These are phyloP conservation scores for Plasmodium sp. DNA, from an alignment of 169 alveolate species.

Conservation along the genomic window DNA sequence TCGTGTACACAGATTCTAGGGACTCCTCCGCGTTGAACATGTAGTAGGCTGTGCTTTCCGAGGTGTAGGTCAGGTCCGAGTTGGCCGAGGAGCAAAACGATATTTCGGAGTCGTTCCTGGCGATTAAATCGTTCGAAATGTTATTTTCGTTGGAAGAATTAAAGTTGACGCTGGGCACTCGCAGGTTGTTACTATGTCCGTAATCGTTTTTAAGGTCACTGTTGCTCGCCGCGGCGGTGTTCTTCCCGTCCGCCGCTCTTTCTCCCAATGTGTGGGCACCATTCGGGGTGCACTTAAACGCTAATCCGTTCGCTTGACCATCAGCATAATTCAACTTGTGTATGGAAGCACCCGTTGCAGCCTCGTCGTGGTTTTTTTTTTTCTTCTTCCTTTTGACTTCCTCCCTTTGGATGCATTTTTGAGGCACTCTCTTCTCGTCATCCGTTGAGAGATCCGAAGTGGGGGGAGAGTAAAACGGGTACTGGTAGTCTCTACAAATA, in stretches of 20 bases:
- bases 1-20: slow-evolving; percentile 28
- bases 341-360: background rate
- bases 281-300: background rate
- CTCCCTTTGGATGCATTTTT: background rate
- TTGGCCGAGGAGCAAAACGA: slow-evolving; percentile 67
- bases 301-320: background rate
- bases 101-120: slow-evolving; percentile 31
- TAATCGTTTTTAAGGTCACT: background rate
- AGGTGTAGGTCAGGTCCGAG: slow-evolving; percentile 47
- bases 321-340: background rate
- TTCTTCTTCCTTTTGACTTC: slow-evolving; percentile 11
- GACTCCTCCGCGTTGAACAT: slow-evolving; percentile 33
- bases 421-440: slow-evolving; percentile 2
- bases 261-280: background rate
- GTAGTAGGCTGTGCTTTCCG: slow-evolving; percentile 62
- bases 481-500: slow-evolving; percentile 69
- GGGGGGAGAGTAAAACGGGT: slow-evolving; percentile 68
- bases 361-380: background rate
- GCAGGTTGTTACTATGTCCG: background rate
- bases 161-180: background rate
- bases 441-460: slow-evolving; percentile 47
- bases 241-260: background rate
- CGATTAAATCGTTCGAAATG: slow-evolving; percentile 22
- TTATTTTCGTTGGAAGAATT: slow-evolving; percentile 34
- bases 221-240: background rate